Evolutionary conservation across 176 grass and related monocot genomes (phyloP).

Genomic region (Saccharum officinarum): DNA sequence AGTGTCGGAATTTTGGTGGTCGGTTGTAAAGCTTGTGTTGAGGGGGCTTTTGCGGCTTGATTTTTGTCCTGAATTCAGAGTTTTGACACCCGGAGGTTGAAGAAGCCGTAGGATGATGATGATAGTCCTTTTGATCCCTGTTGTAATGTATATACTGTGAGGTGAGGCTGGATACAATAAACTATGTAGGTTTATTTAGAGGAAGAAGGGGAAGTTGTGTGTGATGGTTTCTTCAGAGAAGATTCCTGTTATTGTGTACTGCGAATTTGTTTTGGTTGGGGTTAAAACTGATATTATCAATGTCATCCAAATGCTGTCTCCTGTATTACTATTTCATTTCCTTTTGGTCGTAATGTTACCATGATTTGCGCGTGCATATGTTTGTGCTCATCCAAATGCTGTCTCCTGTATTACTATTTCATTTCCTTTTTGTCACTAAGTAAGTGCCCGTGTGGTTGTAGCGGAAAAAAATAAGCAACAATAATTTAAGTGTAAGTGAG

Average conservation of each 20-base stretch:
- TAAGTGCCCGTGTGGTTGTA: too few relatives aligned
- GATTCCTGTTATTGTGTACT: constrained; percentile 32
- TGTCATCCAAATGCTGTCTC: neutral
- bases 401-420: too few relatives aligned
- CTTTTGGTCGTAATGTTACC: neutral
- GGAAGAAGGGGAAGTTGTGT: constrained; percentile 40
- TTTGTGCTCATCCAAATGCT: too few relatives aligned
- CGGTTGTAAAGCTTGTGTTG: constrained; percentile 36
- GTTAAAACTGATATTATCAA: neutral
- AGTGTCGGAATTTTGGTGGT: constrained; percentile 32
- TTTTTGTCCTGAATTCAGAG: constrained; percentile 45
- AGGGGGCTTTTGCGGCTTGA: constrained; percentile 41
- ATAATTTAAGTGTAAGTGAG: too few relatives aligned
- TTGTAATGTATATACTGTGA: constrained; percentile 53
- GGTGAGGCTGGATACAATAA: constrained; percentile 40
- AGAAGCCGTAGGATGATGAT: constrained; percentile 20
- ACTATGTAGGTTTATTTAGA: constrained; percentile 20
- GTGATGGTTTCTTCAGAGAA: constrained; percentile 13
- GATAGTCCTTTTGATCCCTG: constrained; percentile 28
- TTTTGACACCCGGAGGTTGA: constrained; percentile 44
- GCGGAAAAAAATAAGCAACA: too few relatives aligned
- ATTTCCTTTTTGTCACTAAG: too few relatives aligned
- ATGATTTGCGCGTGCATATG: neutral
- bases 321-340: neutral
- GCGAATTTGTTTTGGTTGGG: constrained; percentile 28